phyloP scores from a whole-genome alignment of 2,329 filamentous ascomycete genomes.

The Balansia obtecta region DNA sequence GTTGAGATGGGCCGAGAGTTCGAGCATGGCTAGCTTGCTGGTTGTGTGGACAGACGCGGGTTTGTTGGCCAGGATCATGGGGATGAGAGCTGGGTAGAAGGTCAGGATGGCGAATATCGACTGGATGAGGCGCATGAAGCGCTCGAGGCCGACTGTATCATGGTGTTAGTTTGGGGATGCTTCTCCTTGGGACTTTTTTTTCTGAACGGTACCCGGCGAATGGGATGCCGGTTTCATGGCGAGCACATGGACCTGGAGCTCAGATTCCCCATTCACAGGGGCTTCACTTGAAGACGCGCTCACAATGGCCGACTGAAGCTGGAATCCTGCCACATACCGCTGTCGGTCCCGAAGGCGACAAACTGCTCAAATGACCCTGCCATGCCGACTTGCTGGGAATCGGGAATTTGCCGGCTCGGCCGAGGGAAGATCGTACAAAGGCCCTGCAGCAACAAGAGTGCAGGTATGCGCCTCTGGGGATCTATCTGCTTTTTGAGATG shows the following conservation, averaged over 20 bases:
- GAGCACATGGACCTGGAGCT: too few species aligned
- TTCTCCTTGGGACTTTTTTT: not conserved
- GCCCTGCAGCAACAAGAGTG: too few species aligned
- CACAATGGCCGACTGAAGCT: too few species aligned
- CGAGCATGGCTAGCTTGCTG: conserved; percentile 20
- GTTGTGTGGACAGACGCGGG: conserved; percentile 13
- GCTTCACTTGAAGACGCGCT: too few species aligned
- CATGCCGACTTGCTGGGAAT: conserved; percentile 10
- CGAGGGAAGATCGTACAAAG: too few species aligned
- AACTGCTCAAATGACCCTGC: conserved; percentile 19
- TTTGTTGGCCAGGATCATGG: conserved; percentile 18
- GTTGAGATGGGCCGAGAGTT: conserved; percentile 30
- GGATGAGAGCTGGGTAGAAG: conserved; percentile 29
- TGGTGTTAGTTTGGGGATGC: not conserved
- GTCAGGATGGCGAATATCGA: conserved; percentile 34
- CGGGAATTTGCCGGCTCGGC: too few species aligned
- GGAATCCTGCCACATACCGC: conserved; percentile 19
- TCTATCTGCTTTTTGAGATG: too few species aligned
- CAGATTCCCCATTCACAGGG: too few species aligned
- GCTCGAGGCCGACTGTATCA: conserved; percentile 44
- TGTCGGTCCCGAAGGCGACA: conserved; percentile 34
- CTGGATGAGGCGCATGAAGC: conserved; percentile 46
- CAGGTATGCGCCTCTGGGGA: too few species aligned
- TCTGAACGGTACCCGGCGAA: not conserved
- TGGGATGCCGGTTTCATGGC: too few species aligned